These are phyloP conservation scores for Phytophthora ohioensis DNA, from an alignment of 352 stramenopile genomes.

Conservation along the genomic window DNA sequence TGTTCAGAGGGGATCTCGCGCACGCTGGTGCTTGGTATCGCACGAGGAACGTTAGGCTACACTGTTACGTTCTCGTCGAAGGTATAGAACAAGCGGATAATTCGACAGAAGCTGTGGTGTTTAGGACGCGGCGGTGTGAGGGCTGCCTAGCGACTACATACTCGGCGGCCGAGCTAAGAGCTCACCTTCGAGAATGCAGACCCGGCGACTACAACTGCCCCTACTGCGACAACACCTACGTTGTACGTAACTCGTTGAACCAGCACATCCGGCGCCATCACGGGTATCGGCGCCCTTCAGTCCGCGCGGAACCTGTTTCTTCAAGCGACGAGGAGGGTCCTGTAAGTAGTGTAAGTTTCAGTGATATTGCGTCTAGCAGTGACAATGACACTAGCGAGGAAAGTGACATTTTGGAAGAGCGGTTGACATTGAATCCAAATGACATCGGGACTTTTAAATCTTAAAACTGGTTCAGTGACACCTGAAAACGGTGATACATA, in stretches of 20 bases:
- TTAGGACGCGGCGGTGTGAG: neutral
- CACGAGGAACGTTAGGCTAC: too few species aligned
- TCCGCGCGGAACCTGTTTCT: too few species aligned
- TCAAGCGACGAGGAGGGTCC: too few species aligned
- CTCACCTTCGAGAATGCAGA: too few species aligned
- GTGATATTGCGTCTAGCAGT: neutral
- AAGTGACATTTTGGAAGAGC: neutral
- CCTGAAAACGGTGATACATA: neutral
- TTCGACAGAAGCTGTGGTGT: neutral
- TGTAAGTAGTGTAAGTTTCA: too few species aligned
- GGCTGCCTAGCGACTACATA: neutral
- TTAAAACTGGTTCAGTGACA: too few species aligned
- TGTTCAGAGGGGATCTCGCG: too few species aligned
- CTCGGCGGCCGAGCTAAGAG: neutral
- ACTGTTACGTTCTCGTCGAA: too few species aligned
- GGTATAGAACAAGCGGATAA: too few species aligned
- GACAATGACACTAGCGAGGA: neutral
- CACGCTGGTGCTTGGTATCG: too few species aligned
- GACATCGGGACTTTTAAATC: too few species aligned
- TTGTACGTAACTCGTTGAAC: slow-evolving; percentile 6
- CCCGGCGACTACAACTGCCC: neutral
- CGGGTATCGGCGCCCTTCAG: neutral
- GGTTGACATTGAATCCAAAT: too few species aligned
- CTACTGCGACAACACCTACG: neutral
- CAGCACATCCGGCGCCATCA: slow-evolving; percentile 4